Percentiles rank a stretch among this genome's conserved stretches.
These are phyloP conservation scores for Phoenix dactylifera DNA, from an alignment of 176 grass and related monocot genomes.

Conservation along the genomic window DNA sequence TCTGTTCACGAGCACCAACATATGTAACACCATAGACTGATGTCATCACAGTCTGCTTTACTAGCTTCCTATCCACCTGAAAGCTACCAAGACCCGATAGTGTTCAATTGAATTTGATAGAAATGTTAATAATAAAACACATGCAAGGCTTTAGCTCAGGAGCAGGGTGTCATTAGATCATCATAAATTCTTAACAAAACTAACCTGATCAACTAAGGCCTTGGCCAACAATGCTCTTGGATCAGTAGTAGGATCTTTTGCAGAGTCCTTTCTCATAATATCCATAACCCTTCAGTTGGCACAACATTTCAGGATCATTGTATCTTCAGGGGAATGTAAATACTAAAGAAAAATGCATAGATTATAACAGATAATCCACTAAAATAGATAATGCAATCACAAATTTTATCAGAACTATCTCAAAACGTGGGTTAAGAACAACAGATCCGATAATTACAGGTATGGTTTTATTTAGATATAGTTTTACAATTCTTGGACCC, in stretches of 20 bases:
- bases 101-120: slow-evolving; percentile 36
- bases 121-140: slow-evolving; percentile 19
- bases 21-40: slow-evolving; percentile 98
- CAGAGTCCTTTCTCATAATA: slow-evolving; percentile 55
- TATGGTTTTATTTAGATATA: no score
- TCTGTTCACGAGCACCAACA: slow-evolving; percentile 89
- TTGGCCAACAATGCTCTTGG: slow-evolving; percentile 68
- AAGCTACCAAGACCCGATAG: slow-evolving; percentile 40
- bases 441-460: no score
- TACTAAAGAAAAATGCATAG: not conserved
- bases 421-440: no score
- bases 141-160: no score
- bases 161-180: no score
- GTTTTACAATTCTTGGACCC: no score
- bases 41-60: slow-evolving; percentile 99
- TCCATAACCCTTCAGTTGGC: slow-evolving; percentile 59
- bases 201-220: slow-evolving; percentile 85
- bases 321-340: slow-evolving; percentile 7
- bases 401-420: no score
- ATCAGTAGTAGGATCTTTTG: slow-evolving; percentile 50
- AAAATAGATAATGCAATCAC: no score
- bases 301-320: slow-evolving; percentile 3
- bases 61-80: slow-evolving; percentile 98
- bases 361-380: not conserved
- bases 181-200: not conserved